Evolutionary conservation across 2,329 filamentous ascomycete genomes (phyloP), one percentile per base, ranked within the genome.

Genomic region (Pseudogymnoascus sp.): DNA sequence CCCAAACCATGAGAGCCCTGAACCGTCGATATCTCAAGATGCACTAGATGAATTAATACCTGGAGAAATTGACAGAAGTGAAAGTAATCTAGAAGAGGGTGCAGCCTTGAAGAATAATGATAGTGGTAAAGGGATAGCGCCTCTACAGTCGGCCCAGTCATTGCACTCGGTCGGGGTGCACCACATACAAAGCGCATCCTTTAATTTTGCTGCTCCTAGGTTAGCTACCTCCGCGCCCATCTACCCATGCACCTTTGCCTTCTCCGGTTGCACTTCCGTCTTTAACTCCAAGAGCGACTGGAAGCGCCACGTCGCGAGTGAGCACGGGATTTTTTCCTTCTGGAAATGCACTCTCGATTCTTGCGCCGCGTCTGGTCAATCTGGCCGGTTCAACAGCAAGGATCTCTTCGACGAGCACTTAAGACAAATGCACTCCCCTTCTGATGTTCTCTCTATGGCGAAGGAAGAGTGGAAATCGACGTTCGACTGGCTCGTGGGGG

Each of bases 241-340:
- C 44, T 54, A n/a, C 47, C 47, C 24, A 24, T 97, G 93, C 73
- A 85, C 90, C 62, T 92, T 97, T 72, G 78, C 83, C 31, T 86
- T 84, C 61, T 94, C 92, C 62, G 89, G 88, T 35, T 97, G 93
- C 75, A 66, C 64, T 0, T 83, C 85, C 2, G 85, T 81, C 0
- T 96, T 96, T 70, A 81, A 82, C 2, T 86, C 82, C 67, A 96
- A 96, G 76, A 96, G 96, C 71, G 92, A 97, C 73, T 97, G 93
- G 93, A 97, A 97, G 74, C 85, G 93, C 0, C 93, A 97, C 71
- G 84, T 93, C 68, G 77, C 79, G 33, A 89, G 88, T 0, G 89
- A 96, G 70, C 93, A 97, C 70, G 78, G 96, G 21, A 83, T 86
- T 60, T 78, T 90, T 2, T 77, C 82, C 47, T 89, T 86, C 74